phyloP scores from a whole-genome alignment of 441 rosid species.

The Raphanus hybrid region DNA sequence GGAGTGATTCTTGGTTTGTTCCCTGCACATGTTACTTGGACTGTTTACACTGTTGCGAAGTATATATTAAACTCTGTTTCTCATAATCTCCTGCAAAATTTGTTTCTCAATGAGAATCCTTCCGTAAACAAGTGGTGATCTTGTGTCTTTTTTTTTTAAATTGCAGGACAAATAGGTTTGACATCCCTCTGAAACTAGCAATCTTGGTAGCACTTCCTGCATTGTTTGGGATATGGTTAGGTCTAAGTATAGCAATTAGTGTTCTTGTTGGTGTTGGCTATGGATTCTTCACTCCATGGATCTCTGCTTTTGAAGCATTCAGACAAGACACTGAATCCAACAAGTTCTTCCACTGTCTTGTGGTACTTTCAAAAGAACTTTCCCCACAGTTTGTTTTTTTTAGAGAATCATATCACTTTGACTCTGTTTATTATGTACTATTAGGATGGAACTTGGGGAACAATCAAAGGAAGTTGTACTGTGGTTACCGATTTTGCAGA shows the following conservation, averaged over 20 bases:
- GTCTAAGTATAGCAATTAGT: conserved; percentile 70
- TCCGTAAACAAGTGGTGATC: conserved; percentile 1
- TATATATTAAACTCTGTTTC: conserved; percentile 13
- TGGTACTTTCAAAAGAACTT: conserved; percentile 46
- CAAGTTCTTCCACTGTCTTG: conserved; percentile 66
- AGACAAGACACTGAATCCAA: conserved; percentile 60
- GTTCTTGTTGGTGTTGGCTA: conserved; percentile 70
- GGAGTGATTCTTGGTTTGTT: conserved; percentile 75
- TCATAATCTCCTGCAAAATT: not conserved
- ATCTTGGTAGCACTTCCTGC: conserved; percentile 63
- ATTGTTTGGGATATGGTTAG: conserved; percentile 75
- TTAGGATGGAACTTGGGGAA: conserved; percentile 91
- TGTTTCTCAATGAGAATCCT: not conserved
- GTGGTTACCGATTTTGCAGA: conserved; percentile 76
- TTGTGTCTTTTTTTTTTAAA: not conserved
- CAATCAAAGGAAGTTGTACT: conserved; percentile 73
- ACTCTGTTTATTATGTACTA: conserved; percentile 25
- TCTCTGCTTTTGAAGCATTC: conserved; percentile 86
- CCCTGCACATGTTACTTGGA: conserved; percentile 81
- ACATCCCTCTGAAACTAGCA: conserved; percentile 69
- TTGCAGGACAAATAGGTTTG: conserved; percentile 64
- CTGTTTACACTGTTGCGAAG: conserved; percentile 65
- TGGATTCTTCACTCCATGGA: conserved; percentile 86
- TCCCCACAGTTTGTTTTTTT: not conserved
- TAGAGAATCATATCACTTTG: not conserved